Conservation (phyloP, 208 protist species). For the Leishmania tropica region DNA sequence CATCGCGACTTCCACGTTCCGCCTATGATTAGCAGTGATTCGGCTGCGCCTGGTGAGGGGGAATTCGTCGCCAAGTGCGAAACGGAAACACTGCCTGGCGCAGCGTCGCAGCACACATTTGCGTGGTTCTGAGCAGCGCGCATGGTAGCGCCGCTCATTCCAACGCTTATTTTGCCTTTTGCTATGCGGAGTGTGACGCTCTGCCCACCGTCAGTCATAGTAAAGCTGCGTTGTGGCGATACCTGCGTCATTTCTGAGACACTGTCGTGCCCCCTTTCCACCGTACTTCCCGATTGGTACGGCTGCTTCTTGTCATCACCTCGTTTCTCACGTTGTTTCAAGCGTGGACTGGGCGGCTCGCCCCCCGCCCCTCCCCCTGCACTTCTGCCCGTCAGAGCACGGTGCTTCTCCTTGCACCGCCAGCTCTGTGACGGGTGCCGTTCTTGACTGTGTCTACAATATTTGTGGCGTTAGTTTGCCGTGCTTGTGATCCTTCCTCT, state of each 20-base stretch:
- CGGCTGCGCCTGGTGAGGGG: not conserved
- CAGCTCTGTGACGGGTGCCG: not conserved
- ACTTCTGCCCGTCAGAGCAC: not conserved
- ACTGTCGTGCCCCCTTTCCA: not conserved
- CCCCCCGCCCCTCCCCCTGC: too few species aligned
- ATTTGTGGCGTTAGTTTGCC: not conserved
- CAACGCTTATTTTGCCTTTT: not conserved
- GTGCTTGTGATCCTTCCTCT: not conserved
- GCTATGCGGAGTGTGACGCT: not conserved
- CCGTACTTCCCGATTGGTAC: not conserved
- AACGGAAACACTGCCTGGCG: not conserved
- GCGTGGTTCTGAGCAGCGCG: not conserved
- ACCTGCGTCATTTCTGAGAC: not conserved
- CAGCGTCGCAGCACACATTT: too few species aligned
- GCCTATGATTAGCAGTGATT: not conserved
- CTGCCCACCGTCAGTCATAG: not conserved
- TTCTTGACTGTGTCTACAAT: not conserved
- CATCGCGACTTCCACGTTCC: not conserved
- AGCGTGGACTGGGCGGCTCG: not conserved
- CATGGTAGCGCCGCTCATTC: not conserved
- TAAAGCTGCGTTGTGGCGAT: not conserved
- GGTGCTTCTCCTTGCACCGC: not conserved
- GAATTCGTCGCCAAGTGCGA: not conserved
- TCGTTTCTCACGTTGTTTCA: not conserved
- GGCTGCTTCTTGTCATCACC: not conserved